phyloP scores from a whole-genome alignment of 768 basidiomycete species.

The Dacryopinax spathularia region DNA sequence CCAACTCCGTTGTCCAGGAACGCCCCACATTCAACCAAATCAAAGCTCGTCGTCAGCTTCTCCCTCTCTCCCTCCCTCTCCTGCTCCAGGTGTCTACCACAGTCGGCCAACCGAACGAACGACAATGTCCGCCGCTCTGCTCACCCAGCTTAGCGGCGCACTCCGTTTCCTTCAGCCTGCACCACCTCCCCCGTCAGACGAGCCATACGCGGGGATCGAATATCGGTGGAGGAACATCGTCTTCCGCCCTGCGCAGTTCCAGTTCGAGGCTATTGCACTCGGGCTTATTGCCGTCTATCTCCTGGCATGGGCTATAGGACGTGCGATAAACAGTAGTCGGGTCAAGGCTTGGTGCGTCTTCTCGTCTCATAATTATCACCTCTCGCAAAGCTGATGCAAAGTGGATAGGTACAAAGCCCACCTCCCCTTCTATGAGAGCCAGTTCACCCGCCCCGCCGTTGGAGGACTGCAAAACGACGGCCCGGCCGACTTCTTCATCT shows the following conservation, averaged over 20 bases:
- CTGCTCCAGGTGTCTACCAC: background rate
- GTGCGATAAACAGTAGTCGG: slow-evolving; percentile 39
- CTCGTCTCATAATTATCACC: background rate
- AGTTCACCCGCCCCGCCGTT: slow-evolving; percentile 50
- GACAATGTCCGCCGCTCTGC: background rate
- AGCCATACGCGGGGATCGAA: slow-evolving; percentile 60
- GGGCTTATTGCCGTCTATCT: slow-evolving; percentile 42
- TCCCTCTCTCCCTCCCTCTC: background rate
- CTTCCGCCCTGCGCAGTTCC: slow-evolving; percentile 74
- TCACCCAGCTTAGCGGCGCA: background rate
- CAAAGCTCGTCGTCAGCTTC: background rate
- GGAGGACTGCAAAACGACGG: slow-evolving; percentile 50
- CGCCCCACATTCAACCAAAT: no score
- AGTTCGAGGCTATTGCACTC: slow-evolving; percentile 47
- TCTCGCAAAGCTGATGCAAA: background rate
- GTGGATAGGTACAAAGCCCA: slow-evolving; percentile 45
- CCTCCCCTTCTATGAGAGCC: slow-evolving; percentile 41
- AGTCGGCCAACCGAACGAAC: background rate
- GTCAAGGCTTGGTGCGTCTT: slow-evolving; percentile 52
- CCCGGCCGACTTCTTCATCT: slow-evolving; percentile 65
- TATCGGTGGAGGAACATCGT: slow-evolving; percentile 59
- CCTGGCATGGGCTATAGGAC: slow-evolving; percentile 44
- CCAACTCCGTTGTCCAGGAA: no score
- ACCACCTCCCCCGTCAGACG: slow-evolving; percentile 7
- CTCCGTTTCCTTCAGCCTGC: background rate